phyloP scores from a whole-genome alignment of 352 stramenopile species.

The Pythium guiyangense region DNA sequence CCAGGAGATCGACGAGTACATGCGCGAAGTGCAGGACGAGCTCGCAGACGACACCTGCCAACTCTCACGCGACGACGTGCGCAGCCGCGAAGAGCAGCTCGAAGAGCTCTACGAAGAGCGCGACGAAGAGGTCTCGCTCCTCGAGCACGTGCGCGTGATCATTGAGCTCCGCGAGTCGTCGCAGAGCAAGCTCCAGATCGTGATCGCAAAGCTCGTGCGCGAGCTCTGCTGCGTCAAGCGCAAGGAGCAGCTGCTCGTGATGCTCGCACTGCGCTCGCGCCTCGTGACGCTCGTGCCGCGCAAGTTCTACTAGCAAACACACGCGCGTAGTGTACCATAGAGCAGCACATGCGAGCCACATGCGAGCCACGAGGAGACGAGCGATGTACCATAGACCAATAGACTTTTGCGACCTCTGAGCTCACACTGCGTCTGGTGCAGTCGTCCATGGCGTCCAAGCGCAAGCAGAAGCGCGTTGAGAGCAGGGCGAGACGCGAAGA shows the following conservation, averaged over 20 bases:
- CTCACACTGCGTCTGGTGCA: too few relatives aligned
- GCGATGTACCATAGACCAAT: too few relatives aligned
- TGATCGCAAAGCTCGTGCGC: slow-evolving; percentile 35
- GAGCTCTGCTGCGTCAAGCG: slow-evolving; percentile 37
- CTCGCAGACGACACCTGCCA: slow-evolving; percentile 24
- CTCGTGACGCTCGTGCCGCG: slow-evolving; percentile 43
- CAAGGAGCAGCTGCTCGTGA: slow-evolving; percentile 45
- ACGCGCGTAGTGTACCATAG: not conserved
- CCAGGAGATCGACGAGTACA: slow-evolving; percentile 60
- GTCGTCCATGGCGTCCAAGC: too few relatives aligned
- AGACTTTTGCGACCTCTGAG: too few relatives aligned
- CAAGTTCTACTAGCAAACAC: slow-evolving; percentile 25
- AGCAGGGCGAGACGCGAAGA: too few relatives aligned
- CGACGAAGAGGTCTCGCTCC: slow-evolving; percentile 51
- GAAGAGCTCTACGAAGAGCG: slow-evolving; percentile 57
- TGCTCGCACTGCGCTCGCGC: slow-evolving; percentile 44
- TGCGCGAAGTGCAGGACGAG: slow-evolving; percentile 44
- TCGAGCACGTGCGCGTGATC: slow-evolving; percentile 46
- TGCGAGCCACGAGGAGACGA: not conserved
- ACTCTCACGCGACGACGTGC: slow-evolving; percentile 16
- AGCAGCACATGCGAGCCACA: not conserved
- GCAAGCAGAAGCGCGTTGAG: too few relatives aligned
- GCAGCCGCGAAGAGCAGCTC: slow-evolving; percentile 38
- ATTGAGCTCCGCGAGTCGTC: slow-evolving; percentile 38
- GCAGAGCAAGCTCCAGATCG: slow-evolving; percentile 31